Percentiles rank a stretch among this genome's conserved stretches.
phyloP scores from a whole-genome alignment of 306 rosid species.

The Prunus mongolica region DNA sequence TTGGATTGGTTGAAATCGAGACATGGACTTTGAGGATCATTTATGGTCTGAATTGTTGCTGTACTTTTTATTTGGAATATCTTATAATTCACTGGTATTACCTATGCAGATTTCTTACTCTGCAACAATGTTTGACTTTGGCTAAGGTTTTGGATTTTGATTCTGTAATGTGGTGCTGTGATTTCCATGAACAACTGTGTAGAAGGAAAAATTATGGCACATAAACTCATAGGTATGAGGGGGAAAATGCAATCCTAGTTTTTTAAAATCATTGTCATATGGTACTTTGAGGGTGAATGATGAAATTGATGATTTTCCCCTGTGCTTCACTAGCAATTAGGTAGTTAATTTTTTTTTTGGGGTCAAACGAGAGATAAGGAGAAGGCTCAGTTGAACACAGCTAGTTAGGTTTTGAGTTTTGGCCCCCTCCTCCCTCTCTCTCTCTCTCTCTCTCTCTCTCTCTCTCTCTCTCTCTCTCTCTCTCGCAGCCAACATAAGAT shows the following conservation, averaged over 20 bases:
- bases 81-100: neutral
- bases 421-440: neutral
- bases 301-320: neutral
- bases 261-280: neutral
- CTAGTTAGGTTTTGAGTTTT: neutral
- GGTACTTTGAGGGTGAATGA: neutral
- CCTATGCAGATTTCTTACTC: neutral
- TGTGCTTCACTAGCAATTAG: neutral
- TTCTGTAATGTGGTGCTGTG: neutral
- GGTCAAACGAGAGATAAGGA: neutral
- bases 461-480: neutral
- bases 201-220: neutral
- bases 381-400: neutral
- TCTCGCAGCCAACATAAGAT: neutral
- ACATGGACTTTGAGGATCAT: neutral
- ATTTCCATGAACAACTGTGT: neutral
- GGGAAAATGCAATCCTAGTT: neutral
- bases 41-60: neutral
- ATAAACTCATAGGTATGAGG: neutral
- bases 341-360: neutral
- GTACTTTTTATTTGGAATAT: neutral
- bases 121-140: neutral
- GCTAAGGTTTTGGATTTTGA: neutral
- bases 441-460: neutral
- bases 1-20: neutral